phyloP scores from a whole-genome alignment of 2,329 filamentous ascomycete species.

The Diaporthe ampelina region DNA sequence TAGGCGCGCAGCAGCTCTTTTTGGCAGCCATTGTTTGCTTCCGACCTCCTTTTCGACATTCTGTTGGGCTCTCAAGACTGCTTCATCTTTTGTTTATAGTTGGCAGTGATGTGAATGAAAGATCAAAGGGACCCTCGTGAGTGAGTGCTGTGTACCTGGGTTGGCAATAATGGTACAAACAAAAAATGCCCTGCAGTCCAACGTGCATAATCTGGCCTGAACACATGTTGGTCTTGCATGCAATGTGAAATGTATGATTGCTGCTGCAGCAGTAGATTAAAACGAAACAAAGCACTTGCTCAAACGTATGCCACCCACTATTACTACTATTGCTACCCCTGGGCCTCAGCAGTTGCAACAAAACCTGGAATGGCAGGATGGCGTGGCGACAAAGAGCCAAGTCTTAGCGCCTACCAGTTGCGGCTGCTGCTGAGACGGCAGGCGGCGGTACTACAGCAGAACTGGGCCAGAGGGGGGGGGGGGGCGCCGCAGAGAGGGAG shows the following conservation, averaged over 20 bases:
- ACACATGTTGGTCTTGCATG: not conserved
- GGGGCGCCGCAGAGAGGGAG: not conserved
- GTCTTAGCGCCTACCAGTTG: slow-evolving; percentile 32
- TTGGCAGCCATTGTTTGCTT: too few species aligned
- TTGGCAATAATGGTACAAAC: not conserved
- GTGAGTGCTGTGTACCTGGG: not conserved
- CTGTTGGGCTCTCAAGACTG: not conserved
- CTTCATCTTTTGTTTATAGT: not conserved
- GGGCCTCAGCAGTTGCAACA: not conserved
- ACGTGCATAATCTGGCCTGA: not conserved
- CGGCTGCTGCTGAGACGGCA: too few species aligned
- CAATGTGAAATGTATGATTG: not conserved
- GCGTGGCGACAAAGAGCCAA: slow-evolving; percentile 12
- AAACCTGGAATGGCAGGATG: not conserved
- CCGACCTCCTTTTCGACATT: not conserved
- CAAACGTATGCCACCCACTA: too few species aligned
- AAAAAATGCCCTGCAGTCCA: too few species aligned
- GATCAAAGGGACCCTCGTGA: not conserved
- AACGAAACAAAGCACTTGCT: not conserved
- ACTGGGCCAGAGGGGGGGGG: not conserved
- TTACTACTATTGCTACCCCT: too few species aligned
- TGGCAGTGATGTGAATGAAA: not conserved
- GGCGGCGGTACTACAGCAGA: not conserved
- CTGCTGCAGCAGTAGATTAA: not conserved
- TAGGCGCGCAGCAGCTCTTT: slow-evolving; percentile 40